Evolutionary conservation across 140 eudicot genomes (phyloP), one percentile per base, ranked within the genome.

Genomic region (Senecio squalidus): DNA sequence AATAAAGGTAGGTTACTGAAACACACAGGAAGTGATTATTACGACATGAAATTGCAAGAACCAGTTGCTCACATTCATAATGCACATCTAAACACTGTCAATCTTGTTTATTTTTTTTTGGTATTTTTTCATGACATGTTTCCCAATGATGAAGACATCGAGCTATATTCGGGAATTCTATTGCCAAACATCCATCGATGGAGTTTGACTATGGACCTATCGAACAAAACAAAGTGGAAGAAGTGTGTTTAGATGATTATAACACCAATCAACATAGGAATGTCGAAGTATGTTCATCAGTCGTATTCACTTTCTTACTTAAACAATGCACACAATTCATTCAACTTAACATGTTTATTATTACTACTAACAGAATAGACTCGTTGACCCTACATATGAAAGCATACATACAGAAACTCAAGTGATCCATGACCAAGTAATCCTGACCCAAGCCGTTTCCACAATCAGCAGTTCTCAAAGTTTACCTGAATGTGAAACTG

Each of bases 401-500:
- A 67, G 60, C 17, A 66, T 74, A 30, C 67, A 76, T 58, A 15
- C 73, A 50, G 76, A 69, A 60, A 22, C 55, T 57, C 36, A 62
- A 4, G 49, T 52, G 22, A 71, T 7, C 48, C 59, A 49, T 47
- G 29, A 30, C 22, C 28, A 16, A 48, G 6, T 51, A 30, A 6
- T 4, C 8, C 36, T 61, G 30, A 59, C 62, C n/a, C 60, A 50
- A 55, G 89, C 93, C 44, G 54, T 83, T 23, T n/a, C 61, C 56
- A 73, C 78, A 0, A 59, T 86, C 56, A 77, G 74, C 78, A 72
- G 76, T 59, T 83, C 84, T 1, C 73, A 75, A 44, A 75, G 55
- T 76, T 74, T 86, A n/a, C 20, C 30, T 7, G 84, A 86, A 55
- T 86, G 95, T 57, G 93, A 86, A 72, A 55, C 27, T 45, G 95